phyloP scores from a whole-genome alignment of 768 basidiomycete species.

The Candolleomyces aberdarensis region DNA sequence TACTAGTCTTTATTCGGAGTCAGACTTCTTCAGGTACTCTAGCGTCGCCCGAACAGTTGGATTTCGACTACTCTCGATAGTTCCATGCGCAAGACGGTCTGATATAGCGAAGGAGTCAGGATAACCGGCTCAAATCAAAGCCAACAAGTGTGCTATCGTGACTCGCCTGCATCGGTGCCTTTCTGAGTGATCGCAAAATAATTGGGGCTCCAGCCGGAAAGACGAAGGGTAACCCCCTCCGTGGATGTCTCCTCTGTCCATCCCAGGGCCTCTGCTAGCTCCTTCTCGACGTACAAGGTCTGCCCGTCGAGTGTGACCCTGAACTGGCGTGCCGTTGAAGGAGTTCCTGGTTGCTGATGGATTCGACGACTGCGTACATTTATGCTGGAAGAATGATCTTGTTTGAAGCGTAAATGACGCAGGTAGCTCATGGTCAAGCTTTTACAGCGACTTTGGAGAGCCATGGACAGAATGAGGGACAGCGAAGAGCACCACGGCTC shows the following conservation, averaged over 20 bases:
- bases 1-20: conserved; percentile 8
- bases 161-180: conserved; percentile 14
- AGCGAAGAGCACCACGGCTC: too few species aligned
- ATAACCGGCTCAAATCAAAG: not conserved
- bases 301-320: conserved; percentile 12
- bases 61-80: conserved; percentile 15
- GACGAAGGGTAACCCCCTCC: conserved; percentile 11
- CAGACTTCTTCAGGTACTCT: conserved; percentile 12
- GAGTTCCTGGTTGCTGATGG: not conserved
- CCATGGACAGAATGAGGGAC: not conserved
- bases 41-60: conserved; percentile 10
- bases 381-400: not conserved
- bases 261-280: conserved; percentile 13
- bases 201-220: conserved; percentile 14
- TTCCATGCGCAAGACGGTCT: conserved; percentile 13
- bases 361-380: not conserved
- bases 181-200: conserved; percentile 17
- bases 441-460: not conserved
- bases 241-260: conserved; percentile 7
- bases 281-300: conserved; percentile 11
- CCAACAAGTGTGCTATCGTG: not conserved
- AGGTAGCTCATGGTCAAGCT: not conserved
- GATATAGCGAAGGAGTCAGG: not conserved
- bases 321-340: conserved; percentile 3
- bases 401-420: not conserved